Conservation (phyloP, 306 rosid species). For the Erythrophleum fordii region DNA sequence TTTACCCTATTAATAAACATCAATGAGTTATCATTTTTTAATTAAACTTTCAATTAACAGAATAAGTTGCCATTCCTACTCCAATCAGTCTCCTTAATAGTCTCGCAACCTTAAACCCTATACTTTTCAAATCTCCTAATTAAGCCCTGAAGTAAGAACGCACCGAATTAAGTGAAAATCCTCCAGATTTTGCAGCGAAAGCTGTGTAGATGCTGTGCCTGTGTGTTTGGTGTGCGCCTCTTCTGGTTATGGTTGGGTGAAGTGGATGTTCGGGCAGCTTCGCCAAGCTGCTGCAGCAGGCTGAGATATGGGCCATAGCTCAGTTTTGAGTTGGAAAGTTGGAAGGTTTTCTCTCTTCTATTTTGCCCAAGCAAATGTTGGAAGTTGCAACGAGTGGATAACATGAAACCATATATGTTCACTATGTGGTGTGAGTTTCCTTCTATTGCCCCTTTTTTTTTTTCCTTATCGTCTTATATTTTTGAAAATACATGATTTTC, state of each 20-base stretch:
- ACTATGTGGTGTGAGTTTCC: neutral
- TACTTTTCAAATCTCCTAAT: no score
- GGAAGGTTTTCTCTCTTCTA: neutral
- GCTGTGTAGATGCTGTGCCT: neutral
- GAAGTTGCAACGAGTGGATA: neutral
- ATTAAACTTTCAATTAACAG: no score
- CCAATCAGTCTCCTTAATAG: no score
- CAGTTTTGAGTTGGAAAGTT: neutral
- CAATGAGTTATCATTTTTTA: no score
- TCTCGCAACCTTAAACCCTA: no score
- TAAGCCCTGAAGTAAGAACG: neutral
- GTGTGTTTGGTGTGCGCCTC: constrained; percentile 17
- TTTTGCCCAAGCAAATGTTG: neutral
- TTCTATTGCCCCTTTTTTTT: neutral
- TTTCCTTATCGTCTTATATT: no score
- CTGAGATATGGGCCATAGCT: constrained; percentile 19
- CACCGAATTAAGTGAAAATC: constrained; percentile 61
- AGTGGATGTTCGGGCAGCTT: neutral
- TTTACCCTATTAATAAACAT: no score
- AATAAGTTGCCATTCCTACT: no score
- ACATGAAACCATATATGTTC: neutral
- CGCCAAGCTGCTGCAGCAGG: constrained; percentile 9
- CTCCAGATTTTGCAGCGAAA: constrained; percentile 60
- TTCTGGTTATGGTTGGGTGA: neutral
- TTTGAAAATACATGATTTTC: no score